These are phyloP conservation scores for Calonectria crousiana DNA, from an alignment of 2,329 filamentous ascomycete genomes.

Conservation along the genomic window DNA sequence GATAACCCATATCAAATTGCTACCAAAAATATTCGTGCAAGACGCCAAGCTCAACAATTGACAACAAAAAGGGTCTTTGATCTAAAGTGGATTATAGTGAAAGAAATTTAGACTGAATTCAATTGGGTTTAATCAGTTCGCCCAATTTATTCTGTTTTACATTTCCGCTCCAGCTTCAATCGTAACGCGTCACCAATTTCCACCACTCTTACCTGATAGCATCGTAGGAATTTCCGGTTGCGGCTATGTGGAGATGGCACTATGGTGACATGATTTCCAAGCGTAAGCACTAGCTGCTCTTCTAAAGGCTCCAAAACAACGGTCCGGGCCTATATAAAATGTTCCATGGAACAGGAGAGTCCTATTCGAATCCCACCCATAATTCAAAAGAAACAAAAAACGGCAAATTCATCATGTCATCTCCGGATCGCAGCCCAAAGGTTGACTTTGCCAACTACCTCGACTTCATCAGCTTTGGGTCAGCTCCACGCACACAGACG, in stretches of 20 bases:
- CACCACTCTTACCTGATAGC: neutral
- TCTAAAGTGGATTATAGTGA: neutral
- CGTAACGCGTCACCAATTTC: neutral
- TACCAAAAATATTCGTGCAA: neutral
- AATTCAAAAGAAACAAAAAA: no score
- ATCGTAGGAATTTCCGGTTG: neutral
- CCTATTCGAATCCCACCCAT: neutral
- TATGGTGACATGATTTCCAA: neutral
- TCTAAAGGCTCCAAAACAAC: no score
- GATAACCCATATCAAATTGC: neutral
- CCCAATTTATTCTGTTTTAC: neutral
- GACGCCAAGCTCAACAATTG: neutral
- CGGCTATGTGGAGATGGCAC: neutral
- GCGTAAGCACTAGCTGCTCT: neutral
- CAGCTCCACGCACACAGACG: neutral
- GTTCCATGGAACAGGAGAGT: neutral
- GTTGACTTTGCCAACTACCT: neutral
- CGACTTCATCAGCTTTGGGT: neutral
- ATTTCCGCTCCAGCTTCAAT: no score
- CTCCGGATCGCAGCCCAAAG: neutral
- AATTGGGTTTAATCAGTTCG: neutral
- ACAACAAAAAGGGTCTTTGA: neutral
- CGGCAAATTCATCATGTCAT: neutral
- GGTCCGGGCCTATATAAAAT: neutral
- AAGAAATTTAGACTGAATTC: neutral